Evolutionary conservation across 805 yeast species (phyloP), one percentile per base, ranked within the genome.

Genomic region (Debaryomyces castellii): DNA sequence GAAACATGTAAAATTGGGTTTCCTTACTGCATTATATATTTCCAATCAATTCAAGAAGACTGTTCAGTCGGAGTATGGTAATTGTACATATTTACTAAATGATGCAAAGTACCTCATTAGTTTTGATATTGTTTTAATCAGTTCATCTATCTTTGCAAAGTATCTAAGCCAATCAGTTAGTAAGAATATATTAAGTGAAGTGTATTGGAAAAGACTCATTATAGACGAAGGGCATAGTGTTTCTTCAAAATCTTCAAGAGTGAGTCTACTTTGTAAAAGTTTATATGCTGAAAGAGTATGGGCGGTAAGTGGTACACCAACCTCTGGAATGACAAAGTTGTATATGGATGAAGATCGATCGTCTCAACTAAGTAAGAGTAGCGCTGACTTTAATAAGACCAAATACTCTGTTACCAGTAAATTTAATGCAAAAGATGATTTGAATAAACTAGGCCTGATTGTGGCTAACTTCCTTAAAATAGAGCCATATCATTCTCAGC

Each of bases 231-330:
- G 90, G 0, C 90, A 85, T 58, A 74, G 82, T 22, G 74, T 84
- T 77, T 74, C 71, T 47, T 73, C 83, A 6, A 74, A 73, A 45
- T 59, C 72, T 1, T 73, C 87, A 0, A 67, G 77, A 41, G 72
- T 79, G 0, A 82, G 79, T 6, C 55, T 62, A 7, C 56, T 80
- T 27, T 81, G 87, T 16, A 69, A 68, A 27, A 63, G 67, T 18
- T 55, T 85, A 39, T 59, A 63, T 40, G 77, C 78, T 7, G 91
- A 85, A 54, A 69, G 89, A 41, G 73, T 78, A 48, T 85, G 91
- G 91, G 82, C 83, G 0, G 87, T 85, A 1, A 81, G 87, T 0
- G 90, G 91, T 24, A 85, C 91, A 0, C 90, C 90, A 4, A 84
- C 89, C 0, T 75, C 86, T 0, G 91, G 91, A 0, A 64, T 85